A percentile compares a stretch with the other conserved stretches of the same genome.
phyloP scores from a whole-genome alignment of 164 flowering plant genomes.

The Platanus orientalis region DNA sequence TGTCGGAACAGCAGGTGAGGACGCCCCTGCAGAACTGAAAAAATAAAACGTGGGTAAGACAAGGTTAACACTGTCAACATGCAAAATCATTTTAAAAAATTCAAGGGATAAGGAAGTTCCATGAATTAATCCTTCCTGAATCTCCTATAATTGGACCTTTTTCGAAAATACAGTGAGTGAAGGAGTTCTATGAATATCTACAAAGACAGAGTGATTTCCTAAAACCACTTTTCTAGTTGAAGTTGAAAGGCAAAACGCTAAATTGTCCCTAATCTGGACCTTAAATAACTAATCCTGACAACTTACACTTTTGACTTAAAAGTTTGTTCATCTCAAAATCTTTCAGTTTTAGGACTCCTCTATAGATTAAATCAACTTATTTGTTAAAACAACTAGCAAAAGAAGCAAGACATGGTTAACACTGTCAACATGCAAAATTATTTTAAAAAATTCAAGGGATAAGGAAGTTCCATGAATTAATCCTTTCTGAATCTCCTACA shows the following conservation, averaged over 20 bases:
- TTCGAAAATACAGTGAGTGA: neutral
- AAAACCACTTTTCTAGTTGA: no score
- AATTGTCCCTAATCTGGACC: no score
- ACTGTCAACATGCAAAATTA: conserved; percentile 3
- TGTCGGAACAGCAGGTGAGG: conserved; percentile 80
- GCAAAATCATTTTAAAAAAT: neutral
- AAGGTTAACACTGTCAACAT: conserved; percentile 5
- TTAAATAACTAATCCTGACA: no score
- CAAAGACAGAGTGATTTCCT: no score
- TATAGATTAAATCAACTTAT: no score
- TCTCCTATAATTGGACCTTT: neutral
- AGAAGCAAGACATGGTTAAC: conserved; percentile 2
- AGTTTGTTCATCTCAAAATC: no score
- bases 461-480: neutral
- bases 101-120: neutral
- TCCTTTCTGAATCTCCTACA: neutral
- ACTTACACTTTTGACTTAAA: no score
- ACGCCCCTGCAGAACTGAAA: conserved; percentile 94
- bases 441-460: neutral
- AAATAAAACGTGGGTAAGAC: conserved; percentile 8
- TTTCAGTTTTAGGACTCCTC: no score
- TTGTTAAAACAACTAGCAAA: no score
- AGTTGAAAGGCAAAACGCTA: no score
- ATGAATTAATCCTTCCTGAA: neutral
- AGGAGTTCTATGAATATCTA: no score